These are phyloP conservation scores for Rhododendron molle DNA, from an alignment of 148 eudicot genomes.

Conservation along the genomic window DNA sequence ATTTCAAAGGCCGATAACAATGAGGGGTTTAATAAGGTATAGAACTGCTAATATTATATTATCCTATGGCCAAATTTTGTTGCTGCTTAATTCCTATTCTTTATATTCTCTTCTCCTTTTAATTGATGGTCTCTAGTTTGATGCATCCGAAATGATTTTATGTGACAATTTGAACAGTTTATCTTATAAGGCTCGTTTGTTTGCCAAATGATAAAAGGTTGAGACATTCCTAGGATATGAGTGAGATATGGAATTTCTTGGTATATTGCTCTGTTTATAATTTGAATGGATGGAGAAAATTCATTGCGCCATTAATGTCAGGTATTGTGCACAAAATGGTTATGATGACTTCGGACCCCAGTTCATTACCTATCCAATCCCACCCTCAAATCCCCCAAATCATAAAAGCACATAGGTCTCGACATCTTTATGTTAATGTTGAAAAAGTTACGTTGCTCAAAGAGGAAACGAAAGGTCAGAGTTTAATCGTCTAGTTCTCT, in stretches of 20 bases:
- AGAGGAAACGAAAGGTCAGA: neutral
- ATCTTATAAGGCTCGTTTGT: neutral
- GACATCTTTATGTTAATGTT: neutral
- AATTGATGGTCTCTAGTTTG: no score
- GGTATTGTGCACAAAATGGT: no score
- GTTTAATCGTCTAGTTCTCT: neutral
- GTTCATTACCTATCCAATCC: no score
- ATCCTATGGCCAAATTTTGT: neutral
- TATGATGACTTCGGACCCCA: no score
- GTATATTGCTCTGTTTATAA: no score
- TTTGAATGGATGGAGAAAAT: no score
- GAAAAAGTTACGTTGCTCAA: neutral
- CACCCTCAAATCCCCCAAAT: no score
- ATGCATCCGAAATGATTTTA: neutral
- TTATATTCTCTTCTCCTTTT: neutral
- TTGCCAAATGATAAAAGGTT: no score
- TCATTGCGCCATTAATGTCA: no score
- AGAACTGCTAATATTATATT: neutral
- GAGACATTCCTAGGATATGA: no score
- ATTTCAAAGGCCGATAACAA: neutral
- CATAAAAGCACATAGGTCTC: neutral
- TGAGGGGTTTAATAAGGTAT: neutral
- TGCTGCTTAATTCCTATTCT: neutral
- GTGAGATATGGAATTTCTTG: no score
- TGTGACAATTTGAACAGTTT: neutral